Conservation (phyloP, 2,329 filamentous ascomycete genomes). For the Arthroderma sp. region DNA sequence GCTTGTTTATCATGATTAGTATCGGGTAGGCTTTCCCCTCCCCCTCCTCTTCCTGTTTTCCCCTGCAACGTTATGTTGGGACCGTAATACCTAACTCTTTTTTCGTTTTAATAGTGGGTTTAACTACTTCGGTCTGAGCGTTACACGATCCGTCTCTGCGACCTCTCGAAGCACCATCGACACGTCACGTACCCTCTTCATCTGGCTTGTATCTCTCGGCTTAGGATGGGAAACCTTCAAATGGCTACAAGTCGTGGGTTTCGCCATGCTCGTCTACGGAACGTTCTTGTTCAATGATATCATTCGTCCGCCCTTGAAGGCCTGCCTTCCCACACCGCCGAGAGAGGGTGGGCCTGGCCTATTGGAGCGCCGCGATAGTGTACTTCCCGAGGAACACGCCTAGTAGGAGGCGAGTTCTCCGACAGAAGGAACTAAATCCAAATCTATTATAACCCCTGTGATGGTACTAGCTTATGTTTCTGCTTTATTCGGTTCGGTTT, state of each 20-base stretch:
- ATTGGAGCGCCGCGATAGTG: slow-evolving; percentile 22
- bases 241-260: slow-evolving; percentile 84
- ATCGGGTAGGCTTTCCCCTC: slow-evolving; percentile 57
- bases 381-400: slow-evolving; percentile 63
- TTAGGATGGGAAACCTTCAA: slow-evolving; percentile 97
- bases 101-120: slow-evolving; percentile 53
- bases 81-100: not conserved
- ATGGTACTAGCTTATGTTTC: too few relatives aligned
- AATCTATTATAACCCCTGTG: too few relatives aligned
- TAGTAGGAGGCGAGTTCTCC: too few relatives aligned
- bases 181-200: slow-evolving; percentile 92
- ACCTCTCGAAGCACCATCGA: slow-evolving; percentile 94
- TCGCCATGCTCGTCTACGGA: slow-evolving; percentile 81
- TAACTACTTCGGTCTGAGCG: slow-evolving; percentile 95
- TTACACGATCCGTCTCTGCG: slow-evolving; percentile 78
- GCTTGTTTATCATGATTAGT: slow-evolving; percentile 87
- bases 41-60: too few relatives aligned
- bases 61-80: too few relatives aligned
- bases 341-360: slow-evolving; percentile 9
- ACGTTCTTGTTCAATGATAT: slow-evolving; percentile 96
- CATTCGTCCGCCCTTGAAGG: slow-evolving; percentile 65
- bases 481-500: too few relatives aligned
- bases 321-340: slow-evolving; percentile 44
- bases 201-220: slow-evolving; percentile 88
- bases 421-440: too few relatives aligned